Base-by-base conservation (phyloP, 2,329 filamentous ascomycete genomes). In the Leptographium procerum region DNA sequence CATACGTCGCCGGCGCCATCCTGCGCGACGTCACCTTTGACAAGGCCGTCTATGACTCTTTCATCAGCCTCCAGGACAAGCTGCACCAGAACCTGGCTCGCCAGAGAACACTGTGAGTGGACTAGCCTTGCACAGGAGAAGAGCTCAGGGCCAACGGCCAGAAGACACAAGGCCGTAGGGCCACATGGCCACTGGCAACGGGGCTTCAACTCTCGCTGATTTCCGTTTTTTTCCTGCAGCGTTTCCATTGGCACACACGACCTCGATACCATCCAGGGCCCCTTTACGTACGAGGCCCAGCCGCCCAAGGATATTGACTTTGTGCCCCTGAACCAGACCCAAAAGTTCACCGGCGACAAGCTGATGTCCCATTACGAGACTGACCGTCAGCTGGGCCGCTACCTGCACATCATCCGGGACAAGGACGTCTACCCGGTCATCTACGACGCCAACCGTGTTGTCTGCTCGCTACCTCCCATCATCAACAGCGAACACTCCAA, bases 221-320 rank as follows among this genome's bases (percentile, higher is more conserved):
- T 8, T 16, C 11, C 28, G 1, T 5, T 3, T 4, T 34, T 10
- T 3, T 1, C 16, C 48, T 7, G 2, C 45, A 67, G 65, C 52
- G 92, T 96, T n/a, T 88, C 92, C 26, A 96, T 99, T 69, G 94
- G 94, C 66, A 99, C 94, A 4, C 94, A 99, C 73, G 92, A 99
- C 70, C 78, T 97, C 63, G 91, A 97, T 70, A 96, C 89, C 22
- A 78, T 99, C 66, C 78, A 95, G 72, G 94, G 91, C 0, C 94
- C 94, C 52, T 99, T 99, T 81, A 91, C 90, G 59, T 99, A 99
- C 69, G 92, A 97, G 73, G 94, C 94, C 22, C 81, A 92, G 34
- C 79, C 88, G 53, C 94, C 94, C n/a, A 86, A 91, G 72, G 85
- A 96, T 65, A 95, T 99, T 74, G 86, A 86, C 67, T 99, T 99